phyloP scores from a whole-genome alignment of 179 eudicot genomes.

The Spergularia azorica region DNA sequence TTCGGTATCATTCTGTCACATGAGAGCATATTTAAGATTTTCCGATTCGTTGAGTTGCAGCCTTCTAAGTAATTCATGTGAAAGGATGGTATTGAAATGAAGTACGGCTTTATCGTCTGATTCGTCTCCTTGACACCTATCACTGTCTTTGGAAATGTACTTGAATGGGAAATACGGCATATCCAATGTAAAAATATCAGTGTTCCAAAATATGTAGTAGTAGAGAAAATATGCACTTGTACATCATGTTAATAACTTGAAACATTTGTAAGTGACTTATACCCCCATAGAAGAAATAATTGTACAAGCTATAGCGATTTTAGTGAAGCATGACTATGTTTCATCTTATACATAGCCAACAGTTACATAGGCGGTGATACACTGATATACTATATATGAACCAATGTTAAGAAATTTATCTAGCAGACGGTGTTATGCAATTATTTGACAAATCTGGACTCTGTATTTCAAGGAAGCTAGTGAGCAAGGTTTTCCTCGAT shows the following conservation, averaged over 20 bases:
- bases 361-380: not conserved
- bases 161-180: too few species aligned
- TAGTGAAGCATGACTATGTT: not conserved
- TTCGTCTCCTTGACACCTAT: too few species aligned
- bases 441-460: slow-evolving; percentile 80
- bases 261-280: not conserved
- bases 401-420: slow-evolving; percentile 39
- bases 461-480: slow-evolving; percentile 85
- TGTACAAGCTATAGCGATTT: not conserved
- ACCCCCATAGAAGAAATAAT: not conserved
- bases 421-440: slow-evolving; percentile 67
- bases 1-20: too few species aligned
- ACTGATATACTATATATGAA: slow-evolving; percentile 1
- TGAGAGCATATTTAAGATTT: too few species aligned
- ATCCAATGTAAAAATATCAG: too few species aligned
- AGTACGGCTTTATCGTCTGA: not conserved
- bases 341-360: not conserved
- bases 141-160: too few species aligned
- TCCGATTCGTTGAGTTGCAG: not conserved
- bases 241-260: not conserved
- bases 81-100: not conserved
- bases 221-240: too few species aligned
- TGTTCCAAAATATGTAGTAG: too few species aligned
- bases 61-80: too few species aligned
- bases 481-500: slow-evolving; percentile 72